phyloP scores from a whole-genome alignment of 768 basidiomycete genomes.

The Boletus reticuloceps region DNA sequence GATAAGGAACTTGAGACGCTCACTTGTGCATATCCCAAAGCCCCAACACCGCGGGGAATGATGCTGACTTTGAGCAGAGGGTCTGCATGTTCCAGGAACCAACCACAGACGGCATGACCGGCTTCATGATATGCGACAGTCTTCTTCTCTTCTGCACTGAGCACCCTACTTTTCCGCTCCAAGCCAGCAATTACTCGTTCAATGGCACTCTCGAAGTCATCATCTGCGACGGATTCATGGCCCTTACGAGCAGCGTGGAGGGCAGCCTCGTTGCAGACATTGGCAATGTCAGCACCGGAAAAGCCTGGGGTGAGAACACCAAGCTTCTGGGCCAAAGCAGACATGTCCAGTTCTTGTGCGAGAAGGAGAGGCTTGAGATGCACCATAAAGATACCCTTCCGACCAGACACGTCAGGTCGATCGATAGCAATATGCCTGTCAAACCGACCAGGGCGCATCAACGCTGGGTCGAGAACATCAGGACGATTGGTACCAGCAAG shows the following conservation, averaged over 20 bases:
- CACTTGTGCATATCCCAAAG: conserved; percentile 94
- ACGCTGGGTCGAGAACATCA: conserved; percentile 92
- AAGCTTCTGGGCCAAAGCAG: conserved; percentile 82
- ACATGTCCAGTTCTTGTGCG: conserved; percentile 48
- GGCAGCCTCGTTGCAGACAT: conserved; percentile 98
- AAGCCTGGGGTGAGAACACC: conserved; percentile 97
- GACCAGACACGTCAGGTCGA: conserved; percentile 89
- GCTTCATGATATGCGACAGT: conserved; percentile 99
- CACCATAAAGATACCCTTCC: conserved; percentile 91
- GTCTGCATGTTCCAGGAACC: conserved; percentile 98
- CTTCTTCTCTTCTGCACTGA: conserved; percentile 96
- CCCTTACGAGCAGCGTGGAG: conserved; percentile 87
- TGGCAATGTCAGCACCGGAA: conserved; percentile 98
- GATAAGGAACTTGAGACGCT: conserved; percentile 13
- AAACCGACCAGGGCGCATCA: conserved; percentile 97
- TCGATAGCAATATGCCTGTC: conserved; percentile 96
- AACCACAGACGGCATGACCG: conserved; percentile 96
- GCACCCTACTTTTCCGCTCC: conserved; percentile 91
- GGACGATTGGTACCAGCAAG: conserved; percentile 96
- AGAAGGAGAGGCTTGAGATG: conserved; percentile 86
- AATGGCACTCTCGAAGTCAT: conserved; percentile 95
- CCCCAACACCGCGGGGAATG: conserved; percentile 94
- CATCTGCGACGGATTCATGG: conserved; percentile 73
- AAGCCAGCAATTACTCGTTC: conserved; percentile 97
- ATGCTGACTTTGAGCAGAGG: conserved; percentile 97